Evolutionary conservation across 257 asterid species (phyloP).

Genomic region (Lycium ferocissimum): DNA sequence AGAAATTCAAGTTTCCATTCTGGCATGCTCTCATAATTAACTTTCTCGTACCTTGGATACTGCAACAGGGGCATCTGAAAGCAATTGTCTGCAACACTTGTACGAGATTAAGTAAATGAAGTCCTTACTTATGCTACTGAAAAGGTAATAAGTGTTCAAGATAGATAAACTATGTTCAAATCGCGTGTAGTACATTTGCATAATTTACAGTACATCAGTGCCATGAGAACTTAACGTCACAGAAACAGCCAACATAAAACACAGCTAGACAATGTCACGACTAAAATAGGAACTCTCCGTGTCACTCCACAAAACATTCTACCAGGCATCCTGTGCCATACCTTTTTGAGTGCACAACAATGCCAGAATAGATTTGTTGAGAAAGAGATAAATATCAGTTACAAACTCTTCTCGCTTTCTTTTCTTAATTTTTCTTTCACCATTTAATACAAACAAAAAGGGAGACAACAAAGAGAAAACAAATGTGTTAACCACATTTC

Average conservation of each 20-base stretch:
- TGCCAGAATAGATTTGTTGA: background rate
- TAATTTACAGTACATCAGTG: background rate
- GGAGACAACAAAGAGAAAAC: background rate
- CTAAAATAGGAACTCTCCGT: background rate
- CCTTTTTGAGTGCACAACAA: constrained; percentile 16
- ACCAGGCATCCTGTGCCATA: background rate
- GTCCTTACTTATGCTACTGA: background rate
- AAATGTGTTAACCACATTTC: background rate
- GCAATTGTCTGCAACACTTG: too few species aligned
- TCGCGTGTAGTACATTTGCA: background rate
- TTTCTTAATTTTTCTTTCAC: background rate
- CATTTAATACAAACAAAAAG: background rate
- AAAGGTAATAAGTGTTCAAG: background rate
- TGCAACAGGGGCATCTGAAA: background rate
- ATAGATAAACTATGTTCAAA: background rate
- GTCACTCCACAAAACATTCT: background rate
- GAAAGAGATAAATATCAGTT: background rate
- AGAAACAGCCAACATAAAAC: background rate
- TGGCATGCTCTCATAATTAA: background rate
- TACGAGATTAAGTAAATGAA: background rate
- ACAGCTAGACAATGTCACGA: background rate
- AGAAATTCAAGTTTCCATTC: too few species aligned
- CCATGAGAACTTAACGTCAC: background rate
- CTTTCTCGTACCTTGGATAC: background rate
- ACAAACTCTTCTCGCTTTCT: background rate